These are phyloP conservation scores for Calonectria pseudoturangicola DNA, from an alignment of 2,329 filamentous ascomycete species.

Conservation along the genomic window DNA sequence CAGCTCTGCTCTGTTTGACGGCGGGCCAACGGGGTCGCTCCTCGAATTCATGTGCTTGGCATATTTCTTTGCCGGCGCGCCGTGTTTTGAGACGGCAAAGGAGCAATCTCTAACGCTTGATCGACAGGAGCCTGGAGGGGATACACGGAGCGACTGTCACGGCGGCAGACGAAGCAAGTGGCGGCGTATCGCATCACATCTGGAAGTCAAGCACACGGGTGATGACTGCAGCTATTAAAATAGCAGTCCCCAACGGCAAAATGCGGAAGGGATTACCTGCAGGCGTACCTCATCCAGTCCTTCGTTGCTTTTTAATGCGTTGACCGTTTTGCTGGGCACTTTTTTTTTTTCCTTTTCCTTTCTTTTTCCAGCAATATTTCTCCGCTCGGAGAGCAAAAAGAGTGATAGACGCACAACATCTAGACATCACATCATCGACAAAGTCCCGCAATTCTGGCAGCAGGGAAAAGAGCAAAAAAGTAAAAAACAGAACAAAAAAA, in stretches of 20 bases:
- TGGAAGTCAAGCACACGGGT: background rate
- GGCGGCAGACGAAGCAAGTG: constrained; percentile 12
- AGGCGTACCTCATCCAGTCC: constrained; percentile 32
- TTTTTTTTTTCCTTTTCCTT: constrained; percentile 6
- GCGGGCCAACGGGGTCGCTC: background rate
- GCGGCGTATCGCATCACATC: constrained; percentile 9
- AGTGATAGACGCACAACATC: constrained; percentile 2
- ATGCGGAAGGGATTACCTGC: constrained; percentile 16
- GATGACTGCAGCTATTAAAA: constrained; percentile 30
- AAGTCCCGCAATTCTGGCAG: constrained; percentile 17
- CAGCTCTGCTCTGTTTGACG: constrained; percentile 1
- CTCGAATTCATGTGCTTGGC: constrained; percentile 4
- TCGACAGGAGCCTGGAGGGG: constrained; percentile 37
- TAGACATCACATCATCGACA: constrained; percentile 27
- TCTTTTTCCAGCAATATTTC: background rate
- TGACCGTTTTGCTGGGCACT: constrained; percentile 23
- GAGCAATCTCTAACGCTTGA: constrained; percentile 33
- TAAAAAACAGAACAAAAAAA: background rate
- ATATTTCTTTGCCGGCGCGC: background rate
- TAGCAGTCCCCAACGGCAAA: constrained; percentile 29
- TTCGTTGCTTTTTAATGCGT: constrained; percentile 14
- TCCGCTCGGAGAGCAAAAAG: constrained; percentile 15
- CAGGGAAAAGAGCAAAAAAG: constrained; percentile 19
- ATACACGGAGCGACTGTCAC: background rate
- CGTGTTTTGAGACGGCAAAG: constrained; percentile 28